Evolutionary conservation across 768 basidiomycete species (phyloP), one percentile per base, ranked within the genome.

Genomic region (Amanita rubescens): DNA sequence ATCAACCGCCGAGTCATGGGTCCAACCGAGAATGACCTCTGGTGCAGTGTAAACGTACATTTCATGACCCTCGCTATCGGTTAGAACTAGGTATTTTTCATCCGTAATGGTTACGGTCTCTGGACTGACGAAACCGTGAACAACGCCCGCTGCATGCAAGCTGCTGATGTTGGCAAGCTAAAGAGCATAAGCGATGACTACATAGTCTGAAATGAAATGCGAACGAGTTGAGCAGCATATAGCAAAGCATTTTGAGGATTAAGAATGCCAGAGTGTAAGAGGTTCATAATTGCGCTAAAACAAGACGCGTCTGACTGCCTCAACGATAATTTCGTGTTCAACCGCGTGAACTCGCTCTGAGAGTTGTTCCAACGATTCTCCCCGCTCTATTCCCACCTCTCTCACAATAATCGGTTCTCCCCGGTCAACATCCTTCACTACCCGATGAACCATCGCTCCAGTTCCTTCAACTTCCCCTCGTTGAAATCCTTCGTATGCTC

Each of bases 401-500:
- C 81, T 72, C 44, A 94, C 87, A 24, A 98, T 67, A 35, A 99
- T 60, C 0, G 95, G 93, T 60, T 90, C 84, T 0, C 96, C 96
- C 6, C 84, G 81, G 69, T 99, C 96, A 25, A 99, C 94, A 63
- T 94, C 90, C 58, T 83, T 85, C 33, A 98, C 83, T 12, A 97
- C 96, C 22, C 85, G 79, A 68, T 99, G 96, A 0, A 97, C 85
- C 95, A 97, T 98, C 1, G 80, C 84, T 0, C 96, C 94, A 0
- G 87, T 83, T 54, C 77, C 75, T 30, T 74, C 72, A 44, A 94
- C 85, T 64, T 94, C 87, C 0, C 91, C 90, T 52, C 74, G 79
- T 63, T 87, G 78, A 65, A 90, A 96, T 0, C 93, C 94, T 57
- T 91, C 90, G 63, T 81, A 94, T 3, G 94, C 92, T 10, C 95